These are phyloP conservation scores for Phytopythium mirpurense DNA, from an alignment of 352 stramenopile genomes.

Conservation along the genomic window DNA sequence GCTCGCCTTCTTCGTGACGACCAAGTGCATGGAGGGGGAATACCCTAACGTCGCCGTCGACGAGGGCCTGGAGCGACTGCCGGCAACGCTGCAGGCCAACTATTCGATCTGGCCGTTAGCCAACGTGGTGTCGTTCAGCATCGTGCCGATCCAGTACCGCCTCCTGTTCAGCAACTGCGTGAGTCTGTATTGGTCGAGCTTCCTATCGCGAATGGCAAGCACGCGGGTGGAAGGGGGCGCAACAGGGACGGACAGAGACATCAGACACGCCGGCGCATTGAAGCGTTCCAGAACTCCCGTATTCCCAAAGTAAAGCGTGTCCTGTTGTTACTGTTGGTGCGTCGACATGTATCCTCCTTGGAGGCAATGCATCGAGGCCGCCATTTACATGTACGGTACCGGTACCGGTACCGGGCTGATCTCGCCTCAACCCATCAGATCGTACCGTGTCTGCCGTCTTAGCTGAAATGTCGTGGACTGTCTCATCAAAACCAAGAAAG, in stretches of 20 bases:
- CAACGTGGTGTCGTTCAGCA: constrained; percentile 40
- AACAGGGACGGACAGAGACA: not conserved
- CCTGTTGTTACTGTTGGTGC: too few species aligned
- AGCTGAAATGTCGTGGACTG: too few species aligned
- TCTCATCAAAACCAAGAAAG: not conserved
- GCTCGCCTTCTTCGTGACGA: constrained; percentile 33
- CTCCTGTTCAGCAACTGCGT: constrained; percentile 51
- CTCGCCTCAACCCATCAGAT: too few species aligned
- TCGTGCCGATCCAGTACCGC: constrained; percentile 46
- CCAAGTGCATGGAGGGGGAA: constrained; percentile 34
- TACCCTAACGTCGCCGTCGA: constrained; percentile 25
- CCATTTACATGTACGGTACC: too few species aligned
- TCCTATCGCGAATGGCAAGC: constrained; percentile 41
- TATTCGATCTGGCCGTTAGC: constrained; percentile 46
- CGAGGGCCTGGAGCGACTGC: constrained; percentile 28
- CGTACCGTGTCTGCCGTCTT: too few species aligned
- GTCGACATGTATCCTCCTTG: too few species aligned
- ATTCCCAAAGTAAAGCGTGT: too few species aligned
- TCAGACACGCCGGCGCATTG: not conserved
- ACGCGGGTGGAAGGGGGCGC: constrained; percentile 6
- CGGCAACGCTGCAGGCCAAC: constrained; percentile 30
- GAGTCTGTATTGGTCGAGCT: constrained; percentile 43
- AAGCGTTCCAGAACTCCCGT: too few species aligned
- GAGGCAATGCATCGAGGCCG: too few species aligned
- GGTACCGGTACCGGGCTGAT: too few species aligned